Evolutionary conservation across 768 basidiomycete species (phyloP).

Genomic region (Podaxis rugospora): DNA sequence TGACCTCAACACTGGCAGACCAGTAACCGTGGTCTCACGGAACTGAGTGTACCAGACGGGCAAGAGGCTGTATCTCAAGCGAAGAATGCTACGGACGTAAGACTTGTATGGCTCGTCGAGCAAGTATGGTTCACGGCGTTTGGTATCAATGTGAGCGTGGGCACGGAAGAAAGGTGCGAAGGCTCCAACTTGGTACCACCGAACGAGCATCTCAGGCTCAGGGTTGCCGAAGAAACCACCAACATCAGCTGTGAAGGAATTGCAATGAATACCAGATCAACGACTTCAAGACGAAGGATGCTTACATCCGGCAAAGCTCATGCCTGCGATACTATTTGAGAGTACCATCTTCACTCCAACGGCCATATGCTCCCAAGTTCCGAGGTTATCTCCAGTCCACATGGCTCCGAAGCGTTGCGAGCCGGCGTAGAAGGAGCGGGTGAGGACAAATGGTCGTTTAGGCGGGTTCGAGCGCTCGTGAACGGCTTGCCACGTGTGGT

Average conservation of each 20-base stretch:
- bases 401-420: conserved; percentile 95
- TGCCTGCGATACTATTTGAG: conserved; percentile 82
- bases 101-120: conserved; percentile 86
- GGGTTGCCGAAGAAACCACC: conserved; percentile 99
- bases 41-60: conserved; percentile 99
- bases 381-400: conserved; percentile 99
- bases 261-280: conserved; percentile 3
- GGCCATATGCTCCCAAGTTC: conserved; percentile 97
- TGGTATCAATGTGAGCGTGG: conserved; percentile 97
- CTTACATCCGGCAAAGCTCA: conserved; percentile 90
- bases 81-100: conserved; percentile 73
- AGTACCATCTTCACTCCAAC: conserved; percentile 93
- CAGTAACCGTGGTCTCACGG: conserved; percentile 78
- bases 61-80: conserved; percentile 80
- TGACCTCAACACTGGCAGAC: conserved; percentile 80
- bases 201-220: conserved; percentile 86
- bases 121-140: conserved; percentile 93
- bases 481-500: conserved; percentile 79
- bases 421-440: conserved; percentile 92
- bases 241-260: conserved; percentile 70
- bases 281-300: conserved; percentile 6
- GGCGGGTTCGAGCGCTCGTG: conserved; percentile 68
- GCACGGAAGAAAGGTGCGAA: conserved; percentile 99
- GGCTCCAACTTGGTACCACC: conserved; percentile 96
- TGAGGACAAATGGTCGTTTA: conserved; percentile 91